Evolutionary conservation across 352 stramenopile genomes (phyloP), one percentile per base, ranked within the genome.

Genomic region (Phytopythium ostracodes): DNA sequence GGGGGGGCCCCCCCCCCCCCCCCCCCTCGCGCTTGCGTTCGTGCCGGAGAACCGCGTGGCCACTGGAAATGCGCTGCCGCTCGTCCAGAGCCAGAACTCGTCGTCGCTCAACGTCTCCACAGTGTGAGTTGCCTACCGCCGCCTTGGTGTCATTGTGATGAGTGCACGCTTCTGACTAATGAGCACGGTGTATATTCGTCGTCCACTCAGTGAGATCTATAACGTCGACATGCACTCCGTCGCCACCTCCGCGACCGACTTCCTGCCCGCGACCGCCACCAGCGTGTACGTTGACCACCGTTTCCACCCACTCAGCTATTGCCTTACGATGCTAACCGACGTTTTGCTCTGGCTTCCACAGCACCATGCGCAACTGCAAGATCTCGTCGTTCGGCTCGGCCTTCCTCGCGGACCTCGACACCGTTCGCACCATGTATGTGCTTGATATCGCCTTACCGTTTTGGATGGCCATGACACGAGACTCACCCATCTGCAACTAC

Each of bases 361-460:
- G 49, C 31, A 80, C 70, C 7, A 49, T 88, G 59, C 70, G 60
- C 24, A 74, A 77, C 49, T 86, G 74, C 67, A 86, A 81, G 59
- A 72, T 88, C 24, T 75, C 63, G 24, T 66, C 50, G 42, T 63
- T 82, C 1, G 47, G 55, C 6, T 60, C 24, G 24, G 62, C 62
- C 22, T 84, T 88, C 60, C 65, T 74, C 12, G 54, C 64, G 5
- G 47, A 64, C 17, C 72, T 72, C 61, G 65, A 36, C 27, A 51
- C 40, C 29, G 29, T 87, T 4, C 54, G 69, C 33, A 68, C 68
- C 40, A 53, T 87, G 62, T 79, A 87, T 35, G 58, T 79, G 29
- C 7, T 68, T 29, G 8, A 46, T 44, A 5, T 36, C n/a, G n/a
- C n/a, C n/a, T n/a, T n/a, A n/a, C n/a, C n/a, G n/a, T n/a, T n/a